Percentiles rank a stretch among this genome's conserved stretches.
Evolutionary conservation across 371 early-diverging fungal species (phyloP).

Genomic region (Syncephalis fuscata): DNA sequence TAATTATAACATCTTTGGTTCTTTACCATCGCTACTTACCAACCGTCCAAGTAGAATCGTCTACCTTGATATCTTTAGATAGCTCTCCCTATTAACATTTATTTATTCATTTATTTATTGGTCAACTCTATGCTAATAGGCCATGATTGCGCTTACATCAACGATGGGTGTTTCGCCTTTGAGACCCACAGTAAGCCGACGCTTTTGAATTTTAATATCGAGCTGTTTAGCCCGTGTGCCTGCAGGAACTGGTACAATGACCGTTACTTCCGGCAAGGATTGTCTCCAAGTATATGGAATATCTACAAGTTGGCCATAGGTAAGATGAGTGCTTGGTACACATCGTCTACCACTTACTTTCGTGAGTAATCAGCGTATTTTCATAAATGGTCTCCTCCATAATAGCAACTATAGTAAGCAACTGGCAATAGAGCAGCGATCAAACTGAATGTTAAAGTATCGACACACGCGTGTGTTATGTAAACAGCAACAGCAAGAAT

Average conservation of each 20-base stretch:
- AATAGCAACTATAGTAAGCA: too few species aligned
- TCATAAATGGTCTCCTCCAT: too few species aligned
- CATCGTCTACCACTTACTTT: too few species aligned
- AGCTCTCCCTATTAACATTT: slow-evolving; percentile 41
- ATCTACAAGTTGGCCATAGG: slow-evolving; percentile 12
- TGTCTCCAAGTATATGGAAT: slow-evolving; percentile 72
- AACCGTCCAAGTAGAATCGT: slow-evolving; percentile 76
- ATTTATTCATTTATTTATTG: too few species aligned
- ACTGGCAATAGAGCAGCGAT: too few species aligned
- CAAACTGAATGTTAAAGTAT: too few species aligned
- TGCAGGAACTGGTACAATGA: slow-evolving; percentile 54
- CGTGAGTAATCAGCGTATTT: too few species aligned
- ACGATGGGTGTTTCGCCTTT: slow-evolving; percentile 61
- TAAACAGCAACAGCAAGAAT: too few species aligned
- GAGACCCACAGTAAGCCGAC: slow-evolving; percentile 44
- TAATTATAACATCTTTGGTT: too few species aligned
- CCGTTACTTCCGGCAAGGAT: slow-evolving; percentile 68
- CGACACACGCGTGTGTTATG: too few species aligned
- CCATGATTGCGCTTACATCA: slow-evolving; percentile 24
- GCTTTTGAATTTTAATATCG: slow-evolving; percentile 44
- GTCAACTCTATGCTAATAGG: not conserved
- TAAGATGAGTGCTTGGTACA: not conserved
- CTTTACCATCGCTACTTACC: slow-evolving; percentile 17
- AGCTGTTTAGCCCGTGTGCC: slow-evolving; percentile 60
- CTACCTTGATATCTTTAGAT: slow-evolving; percentile 47